Evolutionary conservation across 257 asterid species (phyloP).

Genomic region (Solanum piurae): DNA sequence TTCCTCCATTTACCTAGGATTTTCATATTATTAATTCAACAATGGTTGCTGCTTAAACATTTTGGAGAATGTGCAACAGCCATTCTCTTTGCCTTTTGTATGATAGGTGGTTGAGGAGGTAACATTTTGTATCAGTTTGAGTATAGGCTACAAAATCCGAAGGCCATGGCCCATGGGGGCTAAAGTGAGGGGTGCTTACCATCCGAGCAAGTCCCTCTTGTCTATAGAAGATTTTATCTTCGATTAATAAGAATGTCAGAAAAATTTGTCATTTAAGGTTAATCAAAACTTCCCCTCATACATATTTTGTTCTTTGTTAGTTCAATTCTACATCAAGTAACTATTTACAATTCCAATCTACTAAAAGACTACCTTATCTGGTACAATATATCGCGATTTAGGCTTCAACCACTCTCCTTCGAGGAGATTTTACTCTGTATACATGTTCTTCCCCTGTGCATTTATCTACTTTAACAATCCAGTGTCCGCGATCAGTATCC

Average conservation of each 20-base stretch:
- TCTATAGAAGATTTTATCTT: background rate
- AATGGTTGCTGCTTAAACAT: background rate
- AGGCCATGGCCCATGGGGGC: background rate
- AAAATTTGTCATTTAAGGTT: background rate
- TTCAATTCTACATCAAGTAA: background rate
- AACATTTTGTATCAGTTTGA: background rate
- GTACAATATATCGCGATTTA: background rate
- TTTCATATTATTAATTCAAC: background rate
- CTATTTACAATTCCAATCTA: conserved; percentile 14
- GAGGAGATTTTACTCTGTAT: conserved; percentile 46
- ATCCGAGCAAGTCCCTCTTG: background rate
- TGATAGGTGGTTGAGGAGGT: background rate
- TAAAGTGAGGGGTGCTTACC: background rate
- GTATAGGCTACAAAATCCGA: background rate
- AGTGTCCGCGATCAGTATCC: conserved; percentile 19
- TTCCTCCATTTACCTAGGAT: background rate
- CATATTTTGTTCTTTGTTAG: background rate
- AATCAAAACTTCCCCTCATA: background rate
- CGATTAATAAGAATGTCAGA: background rate
- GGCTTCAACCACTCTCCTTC: conserved; percentile 33
- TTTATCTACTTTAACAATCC: conserved; percentile 68
- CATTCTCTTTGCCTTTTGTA: background rate
- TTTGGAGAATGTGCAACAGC: background rate
- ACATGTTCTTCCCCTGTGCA: conserved; percentile 70
- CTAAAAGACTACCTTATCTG: background rate